Evolutionary conservation across 805 yeast genomes (phyloP).

Genomic region (Candida silvicultrix): DNA sequence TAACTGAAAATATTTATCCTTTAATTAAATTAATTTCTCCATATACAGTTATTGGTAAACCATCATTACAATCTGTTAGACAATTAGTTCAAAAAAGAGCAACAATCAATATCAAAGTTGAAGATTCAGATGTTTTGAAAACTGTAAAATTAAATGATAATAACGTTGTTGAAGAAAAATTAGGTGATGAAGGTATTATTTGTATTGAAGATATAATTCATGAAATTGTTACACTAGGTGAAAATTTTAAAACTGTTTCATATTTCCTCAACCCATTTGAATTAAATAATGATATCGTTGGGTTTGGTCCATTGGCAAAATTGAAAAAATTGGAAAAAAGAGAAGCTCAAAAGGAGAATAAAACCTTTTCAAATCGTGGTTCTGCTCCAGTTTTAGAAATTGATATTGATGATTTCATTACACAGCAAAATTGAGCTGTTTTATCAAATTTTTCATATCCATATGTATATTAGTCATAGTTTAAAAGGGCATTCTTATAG

Average conservation of each 20-base stretch:
- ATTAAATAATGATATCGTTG: constrained; percentile 62
- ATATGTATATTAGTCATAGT: too few relatives aligned
- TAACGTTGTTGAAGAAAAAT: constrained; percentile 64
- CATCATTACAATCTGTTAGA: constrained; percentile 68
- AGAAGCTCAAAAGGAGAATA: constrained; percentile 38
- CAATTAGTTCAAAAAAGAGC: constrained; percentile 75
- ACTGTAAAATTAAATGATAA: constrained; percentile 62
- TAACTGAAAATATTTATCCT: constrained; percentile 52
- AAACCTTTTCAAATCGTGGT: constrained; percentile 50
- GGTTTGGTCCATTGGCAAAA: constrained; percentile 69
- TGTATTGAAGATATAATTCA: constrained; percentile 79
- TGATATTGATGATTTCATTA: constrained; percentile 65
- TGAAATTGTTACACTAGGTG: constrained; percentile 60
- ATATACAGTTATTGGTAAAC: constrained; percentile 66
- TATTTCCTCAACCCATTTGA: constrained; percentile 66
- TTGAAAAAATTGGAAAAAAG: constrained; percentile 55
- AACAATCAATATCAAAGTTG: constrained; percentile 34
- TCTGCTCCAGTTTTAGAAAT: constrained; percentile 62
- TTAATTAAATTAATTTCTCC: constrained; percentile 65
- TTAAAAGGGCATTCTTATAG: too few relatives aligned
- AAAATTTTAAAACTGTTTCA: constrained; percentile 51
- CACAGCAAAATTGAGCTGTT: constrained; percentile 47
- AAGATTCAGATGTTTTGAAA: constrained; percentile 24
- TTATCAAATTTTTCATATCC: too few relatives aligned
- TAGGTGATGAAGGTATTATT: constrained; percentile 64